These are phyloP conservation scores for Cordyceps fumosorosea DNA, from an alignment of 2,329 filamentous ascomycete species.

Conservation along the genomic window DNA sequence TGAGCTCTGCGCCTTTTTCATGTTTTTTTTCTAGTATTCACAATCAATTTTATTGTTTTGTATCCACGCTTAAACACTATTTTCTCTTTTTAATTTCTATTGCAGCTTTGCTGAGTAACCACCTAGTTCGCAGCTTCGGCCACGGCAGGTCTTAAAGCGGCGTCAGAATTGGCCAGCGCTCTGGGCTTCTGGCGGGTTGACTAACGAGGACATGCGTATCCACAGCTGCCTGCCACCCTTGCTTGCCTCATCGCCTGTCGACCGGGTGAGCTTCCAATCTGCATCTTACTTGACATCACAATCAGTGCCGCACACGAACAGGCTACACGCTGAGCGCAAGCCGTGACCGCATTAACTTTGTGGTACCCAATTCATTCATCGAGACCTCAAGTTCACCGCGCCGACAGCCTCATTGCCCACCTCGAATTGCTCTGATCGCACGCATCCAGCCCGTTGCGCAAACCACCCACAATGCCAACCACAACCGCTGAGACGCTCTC, in stretches of 20 bases:
- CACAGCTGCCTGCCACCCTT: conserved; percentile 12
- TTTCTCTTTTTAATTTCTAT: too few species aligned
- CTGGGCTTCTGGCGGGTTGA: background rate
- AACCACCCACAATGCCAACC: conserved; percentile 69
- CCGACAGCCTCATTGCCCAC: background rate
- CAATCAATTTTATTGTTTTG: too few species aligned
- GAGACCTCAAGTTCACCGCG: background rate
- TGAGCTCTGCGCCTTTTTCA: background rate
- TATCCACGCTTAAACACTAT: too few species aligned
- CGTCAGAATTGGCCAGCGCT: background rate
- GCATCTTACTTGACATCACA: conserved; percentile 4
- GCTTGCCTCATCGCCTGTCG: background rate
- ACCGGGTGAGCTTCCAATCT: conserved; percentile 3
- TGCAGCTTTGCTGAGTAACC: too few species aligned
- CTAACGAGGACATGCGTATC: conserved; percentile 13
- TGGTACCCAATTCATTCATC: background rate
- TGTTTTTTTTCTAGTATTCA: background rate
- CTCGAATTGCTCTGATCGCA: background rate
- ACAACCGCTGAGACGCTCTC: conserved; percentile 95
- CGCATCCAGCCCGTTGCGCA: background rate
- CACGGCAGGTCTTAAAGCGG: background rate
- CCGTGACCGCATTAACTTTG: background rate
- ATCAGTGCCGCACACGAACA: conserved; percentile 1
- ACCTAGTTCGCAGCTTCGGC: too few species aligned
- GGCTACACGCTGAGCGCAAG: background rate